Evolutionary conservation across 1,284 basidiomycete species (phyloP).

Genomic region (Laetiporus sulphureus): DNA sequence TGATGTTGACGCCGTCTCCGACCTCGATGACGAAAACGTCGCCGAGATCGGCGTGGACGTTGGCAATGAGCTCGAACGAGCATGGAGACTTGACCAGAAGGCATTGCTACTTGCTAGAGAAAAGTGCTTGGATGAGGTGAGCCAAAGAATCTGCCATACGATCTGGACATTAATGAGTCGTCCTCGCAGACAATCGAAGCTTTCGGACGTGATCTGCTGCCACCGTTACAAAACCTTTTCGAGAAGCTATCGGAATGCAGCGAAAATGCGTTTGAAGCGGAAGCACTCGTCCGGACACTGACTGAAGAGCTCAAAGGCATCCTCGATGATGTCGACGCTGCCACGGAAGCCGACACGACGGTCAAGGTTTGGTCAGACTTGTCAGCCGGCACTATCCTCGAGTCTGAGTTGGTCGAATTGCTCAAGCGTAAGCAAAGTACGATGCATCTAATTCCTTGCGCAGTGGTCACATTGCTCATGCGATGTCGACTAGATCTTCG

Average conservation of each 20-base stretch:
- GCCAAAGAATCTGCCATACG: not conserved
- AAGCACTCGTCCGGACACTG: constrained; percentile 19
- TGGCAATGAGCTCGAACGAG: constrained; percentile 13
- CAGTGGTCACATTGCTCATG: not conserved
- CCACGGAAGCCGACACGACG: constrained; percentile 1
- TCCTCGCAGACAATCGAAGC: constrained; percentile 9
- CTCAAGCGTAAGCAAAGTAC: constrained; percentile 14
- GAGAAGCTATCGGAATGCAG: constrained; percentile 6
- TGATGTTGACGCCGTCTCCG: not conserved
- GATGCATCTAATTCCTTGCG: not conserved
- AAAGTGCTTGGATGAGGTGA: constrained; percentile 15
- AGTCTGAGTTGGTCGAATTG: constrained; percentile 9
- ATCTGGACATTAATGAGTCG: not conserved
- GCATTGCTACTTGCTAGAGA: constrained; percentile 16
- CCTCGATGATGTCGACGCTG: constrained; percentile 16
- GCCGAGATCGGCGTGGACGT: constrained; percentile 9
- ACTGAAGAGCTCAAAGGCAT: constrained; percentile 25
- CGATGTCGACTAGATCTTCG: constrained; percentile 2
- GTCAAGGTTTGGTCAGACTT: not conserved
- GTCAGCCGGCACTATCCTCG: constrained; percentile 5
- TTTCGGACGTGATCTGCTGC: constrained; percentile 12
- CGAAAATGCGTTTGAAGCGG: constrained; percentile 11
- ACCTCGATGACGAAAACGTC: not conserved
- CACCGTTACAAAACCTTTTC: constrained; percentile 9
- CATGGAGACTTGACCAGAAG: constrained; percentile 18